A percentile compares a stretch with the other conserved stretches of the same genome.
Conservation (phyloP, 2,329 filamentous ascomycete species). For the Xylaria multiplex region DNA sequence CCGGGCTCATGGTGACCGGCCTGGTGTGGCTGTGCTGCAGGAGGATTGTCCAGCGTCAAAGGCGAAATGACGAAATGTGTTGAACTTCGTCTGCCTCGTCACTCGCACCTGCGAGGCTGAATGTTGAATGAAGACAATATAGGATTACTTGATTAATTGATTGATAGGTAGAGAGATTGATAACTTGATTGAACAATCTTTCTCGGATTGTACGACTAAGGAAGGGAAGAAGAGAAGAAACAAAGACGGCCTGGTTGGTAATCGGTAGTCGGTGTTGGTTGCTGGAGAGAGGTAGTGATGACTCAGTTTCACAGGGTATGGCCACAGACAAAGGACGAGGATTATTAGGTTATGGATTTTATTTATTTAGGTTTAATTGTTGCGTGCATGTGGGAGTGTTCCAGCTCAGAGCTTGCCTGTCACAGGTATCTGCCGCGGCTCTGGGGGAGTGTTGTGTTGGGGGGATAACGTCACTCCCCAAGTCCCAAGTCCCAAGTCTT, state of each 20-base stretch:
- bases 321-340: neutral
- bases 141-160: conserved; percentile 2
- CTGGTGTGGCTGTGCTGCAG: conserved; percentile 12
- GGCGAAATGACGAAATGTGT: conserved; percentile 37
- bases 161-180: neutral
- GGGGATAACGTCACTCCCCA: conserved; percentile 1
- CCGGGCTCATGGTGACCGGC: conserved; percentile 41
- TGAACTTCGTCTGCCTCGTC: conserved; percentile 43
- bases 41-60: neutral
- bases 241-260: no score
- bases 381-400: neutral
- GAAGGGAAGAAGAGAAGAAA: conserved; percentile 7
- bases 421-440: conserved; percentile 1
- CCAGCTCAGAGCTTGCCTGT: neutral
- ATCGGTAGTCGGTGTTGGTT: neutral
- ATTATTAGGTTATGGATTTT: neutral
- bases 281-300: neutral
- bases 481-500: no score
- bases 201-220: neutral
- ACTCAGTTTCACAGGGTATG: neutral
- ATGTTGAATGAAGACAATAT: conserved; percentile 34
- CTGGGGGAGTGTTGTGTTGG: neutral
- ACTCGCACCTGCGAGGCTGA: conserved; percentile 35
- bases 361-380: neutral
- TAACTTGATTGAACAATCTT: neutral